phyloP scores from a whole-genome alignment of 306 rosid genomes.

The Senna tora region DNA sequence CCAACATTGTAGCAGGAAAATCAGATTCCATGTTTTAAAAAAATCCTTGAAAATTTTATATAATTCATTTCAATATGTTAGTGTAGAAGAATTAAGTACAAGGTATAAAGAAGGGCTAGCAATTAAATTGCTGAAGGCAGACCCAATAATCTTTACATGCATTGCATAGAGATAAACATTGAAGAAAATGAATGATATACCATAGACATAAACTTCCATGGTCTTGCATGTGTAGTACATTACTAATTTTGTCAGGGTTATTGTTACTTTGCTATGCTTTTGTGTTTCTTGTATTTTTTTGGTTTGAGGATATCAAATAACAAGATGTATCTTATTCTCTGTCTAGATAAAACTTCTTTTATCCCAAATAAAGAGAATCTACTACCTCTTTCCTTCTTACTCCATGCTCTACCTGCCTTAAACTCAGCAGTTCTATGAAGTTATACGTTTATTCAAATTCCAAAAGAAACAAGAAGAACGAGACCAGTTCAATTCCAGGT shows the following conservation, averaged over 20 bases:
- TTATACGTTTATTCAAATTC: neutral
- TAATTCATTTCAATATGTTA: neutral
- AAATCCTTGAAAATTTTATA: constrained; percentile 18
- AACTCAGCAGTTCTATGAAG: neutral
- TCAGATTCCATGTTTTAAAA: constrained; percentile 29
- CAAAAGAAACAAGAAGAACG: constrained; percentile 10
- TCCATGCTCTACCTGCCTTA: neutral
- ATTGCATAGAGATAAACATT: neutral
- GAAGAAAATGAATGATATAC: too few relatives aligned
- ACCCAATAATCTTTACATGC: neutral
- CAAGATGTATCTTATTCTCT: neutral
- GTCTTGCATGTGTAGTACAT: neutral
- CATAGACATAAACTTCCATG: too few relatives aligned
- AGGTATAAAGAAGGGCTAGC: constrained; percentile 4
- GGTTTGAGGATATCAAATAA: neutral
- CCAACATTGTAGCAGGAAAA: constrained; percentile 36
- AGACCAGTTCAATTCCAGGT: neutral
- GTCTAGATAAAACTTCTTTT: too few relatives aligned
- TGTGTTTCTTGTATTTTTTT: neutral
- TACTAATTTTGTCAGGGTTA: neutral
- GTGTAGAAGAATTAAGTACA: constrained; percentile 5
- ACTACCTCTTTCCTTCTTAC: neutral
- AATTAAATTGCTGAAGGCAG: neutral
- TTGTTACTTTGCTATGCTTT: neutral
- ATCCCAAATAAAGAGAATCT: neutral